Evolutionary conservation across 805 yeast genomes (phyloP).

Genomic region (Suhomyces xylopsoci): DNA sequence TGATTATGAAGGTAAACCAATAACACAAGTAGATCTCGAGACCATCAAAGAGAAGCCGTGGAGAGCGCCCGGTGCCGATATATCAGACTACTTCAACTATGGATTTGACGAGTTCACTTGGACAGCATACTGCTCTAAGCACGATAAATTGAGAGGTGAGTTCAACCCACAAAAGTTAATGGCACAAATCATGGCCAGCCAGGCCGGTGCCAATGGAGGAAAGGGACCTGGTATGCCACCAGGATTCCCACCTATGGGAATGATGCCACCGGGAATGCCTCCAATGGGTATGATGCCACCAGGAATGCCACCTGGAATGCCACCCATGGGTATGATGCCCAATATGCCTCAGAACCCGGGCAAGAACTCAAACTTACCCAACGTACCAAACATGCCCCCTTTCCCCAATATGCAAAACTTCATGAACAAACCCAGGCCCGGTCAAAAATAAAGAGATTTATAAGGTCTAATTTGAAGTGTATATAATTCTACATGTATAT

Average conservation of each 20-base stretch:
- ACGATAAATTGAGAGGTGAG: slow-evolving; percentile 74
- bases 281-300: slow-evolving; percentile 10
- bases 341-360: slow-evolving; percentile 21
- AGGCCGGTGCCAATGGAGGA: slow-evolving; percentile 10
- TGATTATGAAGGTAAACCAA: slow-evolving; percentile 72
- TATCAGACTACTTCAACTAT: slow-evolving; percentile 90
- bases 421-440: slow-evolving; percentile 7
- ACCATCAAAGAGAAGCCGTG: slow-evolving; percentile 93
- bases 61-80: slow-evolving; percentile 96
- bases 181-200: slow-evolving; percentile 52
- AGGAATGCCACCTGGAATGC: slow-evolving; percentile 10
- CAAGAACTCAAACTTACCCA: slow-evolving; percentile 16
- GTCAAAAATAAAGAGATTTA: neutral
- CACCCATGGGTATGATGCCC: slow-evolving; percentile 21
- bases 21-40: slow-evolving; percentile 76
- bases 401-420: slow-evolving; percentile 20
- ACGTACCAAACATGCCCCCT: slow-evolving; percentile 21
- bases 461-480: neutral
- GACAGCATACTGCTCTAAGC: slow-evolving; percentile 88
- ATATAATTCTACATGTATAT: neutral
- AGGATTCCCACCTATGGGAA: slow-evolving; percentile 24
- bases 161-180: slow-evolving; percentile 80
- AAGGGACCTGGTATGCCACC: slow-evolving; percentile 5
- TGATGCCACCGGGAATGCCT: slow-evolving; percentile 17
- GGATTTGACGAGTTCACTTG: slow-evolving; percentile 97